Evolutionary conservation across 2,329 filamentous ascomycete species (phyloP), one percentile per base, ranked within the genome.

Genomic region (Thelonectria rubi): DNA sequence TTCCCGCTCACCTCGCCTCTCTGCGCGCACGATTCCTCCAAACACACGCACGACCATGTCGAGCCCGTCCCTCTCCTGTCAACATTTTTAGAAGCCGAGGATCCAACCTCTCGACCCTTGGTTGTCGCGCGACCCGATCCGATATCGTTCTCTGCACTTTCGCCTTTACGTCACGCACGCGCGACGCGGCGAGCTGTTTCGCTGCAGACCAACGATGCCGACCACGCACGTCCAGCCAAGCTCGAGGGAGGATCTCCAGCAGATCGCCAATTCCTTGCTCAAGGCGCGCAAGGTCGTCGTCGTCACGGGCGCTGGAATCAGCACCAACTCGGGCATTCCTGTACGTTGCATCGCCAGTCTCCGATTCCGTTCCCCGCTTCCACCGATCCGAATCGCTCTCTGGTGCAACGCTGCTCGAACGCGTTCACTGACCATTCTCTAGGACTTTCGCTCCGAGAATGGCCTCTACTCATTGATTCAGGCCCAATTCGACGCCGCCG

Each of bases 321-420:
- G 88, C 72, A 92, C 90, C 52, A 92, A 91, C 73, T 91, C 88
- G 64, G 90, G 90, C 57, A 92, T 92, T 72, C 89, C 89, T 52
- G 89, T 91, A 80, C 63, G 74, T 58, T 20, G 26, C 47, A 32
- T 20, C 50, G 34, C 57, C 37, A 49, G 45, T 30, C 18, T 1
- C 5, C n/a, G 37, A 18, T 30, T 30, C 49, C 46, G 61, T 59
- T 48, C 60, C 54, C 49, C 62, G 63, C 53, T 60, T 57, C 47
- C 18, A 17, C 34, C 45, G n/a, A 49, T 10, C 32, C 55, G 60
- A 40, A 6, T 39, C 40, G 34, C 30, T 32, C 45, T 26, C 30
- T 47, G n/a, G 30, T 14, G 14, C 34, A 55, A 51, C 18, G 11
- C 15, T 12, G 43, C 14, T 40, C 34, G 21, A 62, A 39, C 30